Evolutionary conservation across 495 filamentous ascomycete genomes (phyloP), one percentile per base, ranked within the genome.

Genomic region (Aspergillus panamensis): DNA sequence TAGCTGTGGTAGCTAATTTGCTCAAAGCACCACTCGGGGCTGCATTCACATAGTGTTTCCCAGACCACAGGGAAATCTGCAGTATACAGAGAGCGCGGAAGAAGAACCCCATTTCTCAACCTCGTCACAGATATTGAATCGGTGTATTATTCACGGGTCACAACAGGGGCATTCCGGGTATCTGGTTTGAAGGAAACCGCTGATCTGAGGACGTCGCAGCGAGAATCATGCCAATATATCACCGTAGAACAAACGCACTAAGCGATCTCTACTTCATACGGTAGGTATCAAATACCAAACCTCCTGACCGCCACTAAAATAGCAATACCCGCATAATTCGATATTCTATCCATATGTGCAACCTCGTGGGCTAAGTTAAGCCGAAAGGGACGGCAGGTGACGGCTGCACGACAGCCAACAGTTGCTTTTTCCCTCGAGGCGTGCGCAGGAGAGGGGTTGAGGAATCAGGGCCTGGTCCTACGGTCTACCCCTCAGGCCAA

Each of bases 1-100:
- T 53, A 4, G 55, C 45, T 2, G 50, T 58, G 8, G 56, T 51
- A 32, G 47, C 14, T 37, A 66, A n/a, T 16, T 31, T 35, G 39
- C n/a, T 40, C 5, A 45, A 17, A 10, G 47, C 14, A 13, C 37
- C 48, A 39, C 20, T 47, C 1, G 44, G 13, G 14, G 51, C 13
- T 8, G 47, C 32, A 21, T 45, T 17, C 10, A 16, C 33, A 40
- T 19, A 44, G 25, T 8, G 35, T 17, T 47, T 33, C 39, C 35
- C 25, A 20, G 42, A 20, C 17, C 4, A 45, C 16, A 19, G 7
- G 42, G 19, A n/a, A 5, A 45, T 45, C 42, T 45, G 42, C 10
- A 45, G 16, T 45, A 45, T 17, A 45, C 42, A 45, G 17, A 21
- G 16, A 45, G 42, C 42, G 10, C 42, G 3, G 6, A 21, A 19